phyloP scores from a whole-genome alignment of 495 filamentous ascomycete genomes.

The Neurospora sp. region DNA sequence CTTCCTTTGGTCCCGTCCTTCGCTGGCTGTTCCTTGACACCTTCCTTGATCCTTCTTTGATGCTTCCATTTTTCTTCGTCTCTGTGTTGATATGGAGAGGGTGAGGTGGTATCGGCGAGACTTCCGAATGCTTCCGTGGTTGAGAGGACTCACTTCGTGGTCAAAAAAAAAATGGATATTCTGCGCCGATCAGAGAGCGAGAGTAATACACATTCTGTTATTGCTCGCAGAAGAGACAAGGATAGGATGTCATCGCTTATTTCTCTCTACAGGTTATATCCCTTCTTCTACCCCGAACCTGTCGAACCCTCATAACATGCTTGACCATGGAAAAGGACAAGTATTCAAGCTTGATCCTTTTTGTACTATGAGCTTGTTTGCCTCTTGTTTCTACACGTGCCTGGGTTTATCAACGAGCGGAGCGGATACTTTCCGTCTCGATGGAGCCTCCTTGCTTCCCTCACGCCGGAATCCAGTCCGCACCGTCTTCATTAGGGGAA shows the following conservation, averaged over 20 bases:
- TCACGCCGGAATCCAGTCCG: not conserved
- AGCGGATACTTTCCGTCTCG: not conserved
- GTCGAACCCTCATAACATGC: not conserved
- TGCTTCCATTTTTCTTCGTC: too few species aligned
- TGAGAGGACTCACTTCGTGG: not conserved
- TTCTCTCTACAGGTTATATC: not conserved
- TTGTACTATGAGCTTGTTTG: not conserved
- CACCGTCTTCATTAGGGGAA: not conserved
- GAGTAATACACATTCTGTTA: not conserved
- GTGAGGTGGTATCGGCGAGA: not conserved
- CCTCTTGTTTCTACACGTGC: not conserved
- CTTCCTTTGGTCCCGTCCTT: too few species aligned
- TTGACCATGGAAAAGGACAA: not conserved
- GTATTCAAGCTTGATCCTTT: not conserved
- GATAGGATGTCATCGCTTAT: not conserved
- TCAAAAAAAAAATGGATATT: not conserved
- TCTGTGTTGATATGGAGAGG: too few species aligned
- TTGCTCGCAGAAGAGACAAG: not conserved
- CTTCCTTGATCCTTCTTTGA: too few species aligned
- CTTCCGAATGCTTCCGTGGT: too few species aligned
- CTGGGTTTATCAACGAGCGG: not conserved
- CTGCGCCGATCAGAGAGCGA: not conserved
- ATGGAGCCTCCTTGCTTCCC: not conserved
- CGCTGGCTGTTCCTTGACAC: too few species aligned
- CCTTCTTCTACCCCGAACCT: not conserved